These are phyloP conservation scores for Margaritispora aquatica DNA, from an alignment of 495 filamentous ascomycete genomes.

Conservation along the genomic window DNA sequence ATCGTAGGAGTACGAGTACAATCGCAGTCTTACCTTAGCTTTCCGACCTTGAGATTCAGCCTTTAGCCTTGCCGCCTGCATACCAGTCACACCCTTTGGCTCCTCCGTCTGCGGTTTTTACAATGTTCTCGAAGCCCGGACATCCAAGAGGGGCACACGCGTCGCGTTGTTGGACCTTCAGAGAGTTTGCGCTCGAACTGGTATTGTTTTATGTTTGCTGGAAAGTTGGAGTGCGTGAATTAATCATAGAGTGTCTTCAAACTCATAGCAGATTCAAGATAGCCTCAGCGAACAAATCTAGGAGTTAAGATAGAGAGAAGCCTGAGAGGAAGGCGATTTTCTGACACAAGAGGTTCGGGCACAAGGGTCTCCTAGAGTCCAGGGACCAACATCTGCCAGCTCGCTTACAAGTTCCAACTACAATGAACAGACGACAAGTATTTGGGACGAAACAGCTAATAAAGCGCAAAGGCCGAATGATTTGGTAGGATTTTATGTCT, in stretches of 20 bases:
- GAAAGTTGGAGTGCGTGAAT: not conserved
- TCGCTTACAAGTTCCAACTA: not conserved
- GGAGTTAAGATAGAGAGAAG: slow-evolving; percentile 6
- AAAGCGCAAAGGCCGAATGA: not conserved
- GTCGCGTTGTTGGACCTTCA: slow-evolving; percentile 3
- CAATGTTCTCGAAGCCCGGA: slow-evolving; percentile 14
- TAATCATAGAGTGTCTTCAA: not conserved
- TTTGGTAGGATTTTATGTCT: too few relatives aligned
- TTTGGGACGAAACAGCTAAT: not conserved
- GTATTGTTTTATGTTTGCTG: not conserved
- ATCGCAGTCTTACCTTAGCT: slow-evolving; percentile 61
- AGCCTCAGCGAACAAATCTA: not conserved
- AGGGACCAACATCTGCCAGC: not conserved
- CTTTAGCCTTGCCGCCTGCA: slow-evolving; percentile 64
- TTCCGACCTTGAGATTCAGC: slow-evolving; percentile 88
- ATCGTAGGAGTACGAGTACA: not conserved
- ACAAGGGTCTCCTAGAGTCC: slow-evolving; percentile 7
- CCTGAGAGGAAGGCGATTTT: slow-evolving; percentile 5
- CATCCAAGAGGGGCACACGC: slow-evolving; percentile 22
- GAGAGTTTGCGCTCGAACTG: not conserved
- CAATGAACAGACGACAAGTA: not conserved
- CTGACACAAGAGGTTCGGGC: slow-evolving; percentile 11
- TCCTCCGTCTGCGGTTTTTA: slow-evolving; percentile 19
- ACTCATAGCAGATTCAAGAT: not conserved
- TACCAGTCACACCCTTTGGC: slow-evolving; percentile 30